Percentiles rank a stretch among this genome's conserved stretches.
Evolutionary conservation across 495 filamentous ascomycete species (phyloP).

Genomic region (Aspergillus kassunensis): DNA sequence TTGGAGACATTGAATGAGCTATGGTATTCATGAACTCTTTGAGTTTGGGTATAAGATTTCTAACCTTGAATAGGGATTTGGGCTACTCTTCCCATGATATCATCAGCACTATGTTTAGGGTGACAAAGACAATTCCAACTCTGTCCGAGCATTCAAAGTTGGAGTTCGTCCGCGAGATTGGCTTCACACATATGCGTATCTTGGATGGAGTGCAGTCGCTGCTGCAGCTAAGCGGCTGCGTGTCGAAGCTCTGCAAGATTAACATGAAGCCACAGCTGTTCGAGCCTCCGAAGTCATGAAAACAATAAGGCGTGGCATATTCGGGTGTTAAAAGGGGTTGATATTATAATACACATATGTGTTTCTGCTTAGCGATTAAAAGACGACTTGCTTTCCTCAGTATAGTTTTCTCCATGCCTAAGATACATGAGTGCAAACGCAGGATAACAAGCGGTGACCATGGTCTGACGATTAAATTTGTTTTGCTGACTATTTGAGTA

Average conservation of each 20-base stretch:
- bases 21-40: slow-evolving; percentile 51
- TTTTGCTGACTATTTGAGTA: slow-evolving; percentile 1
- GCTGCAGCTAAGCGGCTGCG: slow-evolving; percentile 86
- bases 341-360: neutral
- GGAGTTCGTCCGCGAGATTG: slow-evolving; percentile 96
- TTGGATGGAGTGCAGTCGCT: slow-evolving; percentile 93
- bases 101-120: slow-evolving; percentile 97
- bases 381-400: neutral
- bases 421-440: no score
- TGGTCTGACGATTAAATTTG: neutral
- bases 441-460: no score
- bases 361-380: neutral
- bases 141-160: slow-evolving; percentile 91
- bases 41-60: neutral
- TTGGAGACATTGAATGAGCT: slow-evolving; percentile 85
- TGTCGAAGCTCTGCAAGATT: slow-evolving; percentile 83
- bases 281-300: slow-evolving; percentile 44
- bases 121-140: slow-evolving; percentile 88
- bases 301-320: slow-evolving; percentile 10
- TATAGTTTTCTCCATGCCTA: neutral
- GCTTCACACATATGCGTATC: slow-evolving; percentile 99
- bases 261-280: slow-evolving; percentile 95
- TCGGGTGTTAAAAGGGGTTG: slow-evolving; percentile 15
- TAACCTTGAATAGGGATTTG: slow-evolving; percentile 50
- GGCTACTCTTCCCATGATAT: slow-evolving; percentile 97